Evolutionary conservation across 2,329 filamentous ascomycete genomes (phyloP), one percentile per base, ranked within the genome.

Genomic region (Rhexocercosporidium sp.): DNA sequence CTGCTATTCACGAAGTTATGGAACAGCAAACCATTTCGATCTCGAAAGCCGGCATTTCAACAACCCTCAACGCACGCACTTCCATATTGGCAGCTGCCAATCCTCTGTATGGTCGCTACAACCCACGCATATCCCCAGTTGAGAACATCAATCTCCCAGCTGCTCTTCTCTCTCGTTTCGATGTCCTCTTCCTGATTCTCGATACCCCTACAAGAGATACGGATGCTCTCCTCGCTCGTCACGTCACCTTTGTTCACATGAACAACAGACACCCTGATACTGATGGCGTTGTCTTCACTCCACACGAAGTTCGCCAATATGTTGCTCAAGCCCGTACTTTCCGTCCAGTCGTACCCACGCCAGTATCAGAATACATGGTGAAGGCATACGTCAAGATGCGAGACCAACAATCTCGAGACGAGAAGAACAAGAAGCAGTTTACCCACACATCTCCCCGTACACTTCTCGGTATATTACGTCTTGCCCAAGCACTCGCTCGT

Each of bases 101-200:
- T 82, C 96, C 96, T 66, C 87, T 99, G 49, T 99, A 99, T 77
- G 96, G 96, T 71, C 93, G 96, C 70, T 99, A 99, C 85, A 99
- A 99, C 82, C 96, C 96, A 65, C 93, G 94, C 70, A 92, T 99
- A 74, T 97, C 95, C 0, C 96, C 96, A 0, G 94, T 99, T 29
- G 96, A 99, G 80, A 99, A 99, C 81, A 99, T 99, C 82, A 99
- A 99, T 80, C 89, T 99, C 47, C 96, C 96, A n/a, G 96, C 96
- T 20, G 96, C 96, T 22, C 88, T 99, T 22, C 88, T 99, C 64
- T 97, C 95, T 67, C 93, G 96, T 87, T 99, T 99, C 81, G 96
- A 99, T 79, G 87, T 99, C 73, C 88, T 99, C 73, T 99, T 98
- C 85, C 85, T 99, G 56, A 94, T 99, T 75, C 91, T 99, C 67